Evolutionary conservation across 1,139 yeast species (phyloP), one percentile per base, ranked within the genome.

Genomic region (Debaryomycetaceae sp.): DNA sequence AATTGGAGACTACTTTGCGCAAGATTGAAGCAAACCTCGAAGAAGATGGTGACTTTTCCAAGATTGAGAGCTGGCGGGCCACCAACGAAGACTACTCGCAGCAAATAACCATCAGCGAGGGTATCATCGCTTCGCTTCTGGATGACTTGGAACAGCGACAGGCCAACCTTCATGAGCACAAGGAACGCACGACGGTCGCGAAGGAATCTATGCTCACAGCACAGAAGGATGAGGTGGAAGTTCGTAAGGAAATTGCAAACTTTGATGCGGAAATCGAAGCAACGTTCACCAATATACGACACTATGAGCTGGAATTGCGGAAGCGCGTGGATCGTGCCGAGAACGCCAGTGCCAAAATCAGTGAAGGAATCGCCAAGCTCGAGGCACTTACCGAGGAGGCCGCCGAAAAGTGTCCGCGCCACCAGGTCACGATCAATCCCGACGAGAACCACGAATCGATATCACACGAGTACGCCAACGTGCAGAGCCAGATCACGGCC

Each of bases 401-500:
- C 2, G 50, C 52, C 34, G 43, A 37, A 6, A 45, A 49, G 13
- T 62, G 69, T 37, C 28, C 36, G 1, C 37, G 66, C 21, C 53
- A 48, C 2, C 54, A 50, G 14, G 51, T 58, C 2, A 33, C 34
- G 0, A 49, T 64, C 7, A 32, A 37, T 3, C 51, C 47, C 3
- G 35, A 45, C 1, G 71, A 65, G 33, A 54, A 64, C 3, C 48
- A 53, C 10, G 57, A 58, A 18, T 45, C 60, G 3, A 61, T 65
- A 19, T 53, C 55, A 7, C 34, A 39, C 7, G 70, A 63, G 30
- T 64, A 51, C 29, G 41, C 43, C 12, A 48, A 44, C 13, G 45
- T 57, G 4, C 55, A 55, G 31, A 34, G 45, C 23, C 62, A 61
- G 12, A 52, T 63, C 2, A 48, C 50, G 29, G 58, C 57, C 31